Evolutionary conservation across 139 green algal genomes (phyloP).

Genomic region (Chlamydomonas eustigma): DNA sequence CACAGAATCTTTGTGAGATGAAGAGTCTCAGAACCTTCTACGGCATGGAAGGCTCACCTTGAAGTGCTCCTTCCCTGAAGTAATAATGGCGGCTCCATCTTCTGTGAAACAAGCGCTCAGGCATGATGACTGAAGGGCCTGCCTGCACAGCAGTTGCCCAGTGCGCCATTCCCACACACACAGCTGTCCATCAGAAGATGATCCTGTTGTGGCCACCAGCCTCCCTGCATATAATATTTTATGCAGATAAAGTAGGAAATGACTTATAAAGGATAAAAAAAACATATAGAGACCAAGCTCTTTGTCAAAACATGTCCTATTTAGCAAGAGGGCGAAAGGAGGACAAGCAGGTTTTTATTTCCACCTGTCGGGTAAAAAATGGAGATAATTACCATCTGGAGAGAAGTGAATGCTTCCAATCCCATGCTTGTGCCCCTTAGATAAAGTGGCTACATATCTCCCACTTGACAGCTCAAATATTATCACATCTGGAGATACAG

Average conservation of each 20-base stretch:
- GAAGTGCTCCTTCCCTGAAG: constrained; percentile 24
- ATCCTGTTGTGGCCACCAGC: constrained; percentile 31
- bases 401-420: constrained; percentile 37
- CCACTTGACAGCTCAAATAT: constrained; percentile 30
- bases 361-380: neutral
- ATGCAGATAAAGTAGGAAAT: neutral
- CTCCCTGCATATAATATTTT: constrained; percentile 22
- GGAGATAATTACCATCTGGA: constrained; percentile 23
- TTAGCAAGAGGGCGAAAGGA: too few relatives aligned
- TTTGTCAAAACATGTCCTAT: too few relatives aligned
- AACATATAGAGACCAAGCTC: too few relatives aligned
- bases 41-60: too few relatives aligned
- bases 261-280: too few relatives aligned
- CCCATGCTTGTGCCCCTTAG: constrained; percentile 42
- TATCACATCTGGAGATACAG: constrained; percentile 11
- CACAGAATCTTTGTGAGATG: too few relatives aligned
- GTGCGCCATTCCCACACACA: constrained; percentile 44
- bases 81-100: constrained; percentile 23
- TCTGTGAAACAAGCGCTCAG: constrained; percentile 16
- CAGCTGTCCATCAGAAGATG: constrained; percentile 32
- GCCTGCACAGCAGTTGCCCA: constrained; percentile 20
- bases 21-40: too few relatives aligned
- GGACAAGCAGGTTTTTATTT: too few relatives aligned
- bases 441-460: constrained; percentile 9
- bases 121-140: constrained; percentile 16